phyloP scores from a whole-genome alignment of 805 yeast genomes.

The Ogataea saltuana region DNA sequence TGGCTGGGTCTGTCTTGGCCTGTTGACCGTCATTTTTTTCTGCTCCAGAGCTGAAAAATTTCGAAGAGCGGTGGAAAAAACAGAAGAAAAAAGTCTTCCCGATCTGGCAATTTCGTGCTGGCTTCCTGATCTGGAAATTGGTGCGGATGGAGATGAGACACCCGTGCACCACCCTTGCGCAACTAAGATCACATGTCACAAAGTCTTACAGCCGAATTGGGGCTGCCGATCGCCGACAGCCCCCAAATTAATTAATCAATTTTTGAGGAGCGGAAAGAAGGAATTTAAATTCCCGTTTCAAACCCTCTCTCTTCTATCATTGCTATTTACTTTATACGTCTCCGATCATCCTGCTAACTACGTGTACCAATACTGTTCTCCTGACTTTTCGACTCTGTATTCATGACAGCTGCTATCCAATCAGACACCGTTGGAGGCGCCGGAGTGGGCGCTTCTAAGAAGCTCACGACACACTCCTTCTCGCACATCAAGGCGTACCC shows the following conservation, averaged over 20 bases:
- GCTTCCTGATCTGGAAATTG: background rate
- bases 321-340: background rate
- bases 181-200: slow-evolving; percentile 7
- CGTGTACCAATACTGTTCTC: too few species aligned
- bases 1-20: background rate
- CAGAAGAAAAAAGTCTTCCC: background rate
- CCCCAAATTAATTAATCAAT: background rate
- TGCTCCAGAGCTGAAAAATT: too few species aligned
- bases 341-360: slow-evolving; percentile 1
- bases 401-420: slow-evolving; percentile 11
- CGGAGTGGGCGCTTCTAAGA: slow-evolving; percentile 6
- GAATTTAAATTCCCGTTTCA: background rate
- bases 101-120: background rate
- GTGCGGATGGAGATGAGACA: too few species aligned
- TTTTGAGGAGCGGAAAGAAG: background rate
- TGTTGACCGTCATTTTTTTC: background rate
- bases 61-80: too few species aligned
- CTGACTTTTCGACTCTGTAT: background rate
- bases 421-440: slow-evolving; percentile 11
- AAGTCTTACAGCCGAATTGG: too few species aligned
- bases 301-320: too few species aligned
- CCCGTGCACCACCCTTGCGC: too few species aligned
- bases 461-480: slow-evolving; percentile 19
- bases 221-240: background rate
- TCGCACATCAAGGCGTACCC: slow-evolving; percentile 37